Evolutionary conservation across 495 filamentous ascomycete species (phyloP).

Genomic region (Physcia stellaris): DNA sequence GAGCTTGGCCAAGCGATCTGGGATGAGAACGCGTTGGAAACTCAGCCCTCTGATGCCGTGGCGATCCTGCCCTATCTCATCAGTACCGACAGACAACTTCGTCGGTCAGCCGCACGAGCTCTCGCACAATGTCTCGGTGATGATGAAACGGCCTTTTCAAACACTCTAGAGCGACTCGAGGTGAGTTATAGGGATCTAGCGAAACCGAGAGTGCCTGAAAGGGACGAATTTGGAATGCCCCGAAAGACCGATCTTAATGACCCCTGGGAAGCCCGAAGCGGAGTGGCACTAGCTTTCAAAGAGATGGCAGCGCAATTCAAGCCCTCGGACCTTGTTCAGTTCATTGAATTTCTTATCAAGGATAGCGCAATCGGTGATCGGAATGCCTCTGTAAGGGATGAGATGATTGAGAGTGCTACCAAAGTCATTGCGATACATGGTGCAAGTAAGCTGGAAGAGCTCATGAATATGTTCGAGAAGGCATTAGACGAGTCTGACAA

Average conservation of each 20-base stretch:
- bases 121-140: constrained; percentile 56
- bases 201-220: constrained; percentile 65
- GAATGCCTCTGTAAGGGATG: constrained; percentile 57
- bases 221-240: constrained; percentile 87
- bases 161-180: constrained; percentile 48
- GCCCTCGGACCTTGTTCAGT: constrained; percentile 52
- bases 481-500: constrained; percentile 72
- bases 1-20: constrained; percentile 78
- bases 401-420: constrained; percentile 91
- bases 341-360: constrained; percentile 75
- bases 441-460: constrained; percentile 63
- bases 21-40: constrained; percentile 78
- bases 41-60: constrained; percentile 47
- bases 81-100: constrained; percentile 61
- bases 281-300: constrained; percentile 74
- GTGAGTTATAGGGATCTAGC: constrained; percentile 59
- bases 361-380: constrained; percentile 70
- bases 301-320: constrained; percentile 59
- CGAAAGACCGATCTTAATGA: constrained; percentile 71
- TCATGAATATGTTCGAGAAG: constrained; percentile 83
- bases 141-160: constrained; percentile 39
- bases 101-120: constrained; percentile 69
- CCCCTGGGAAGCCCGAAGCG: constrained; percentile 80
- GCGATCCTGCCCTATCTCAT: constrained; percentile 67
- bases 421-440: constrained; percentile 67